Evolutionary conservation across 2,329 filamentous ascomycete genomes (phyloP).

Genomic region (Fusarium clavum): DNA sequence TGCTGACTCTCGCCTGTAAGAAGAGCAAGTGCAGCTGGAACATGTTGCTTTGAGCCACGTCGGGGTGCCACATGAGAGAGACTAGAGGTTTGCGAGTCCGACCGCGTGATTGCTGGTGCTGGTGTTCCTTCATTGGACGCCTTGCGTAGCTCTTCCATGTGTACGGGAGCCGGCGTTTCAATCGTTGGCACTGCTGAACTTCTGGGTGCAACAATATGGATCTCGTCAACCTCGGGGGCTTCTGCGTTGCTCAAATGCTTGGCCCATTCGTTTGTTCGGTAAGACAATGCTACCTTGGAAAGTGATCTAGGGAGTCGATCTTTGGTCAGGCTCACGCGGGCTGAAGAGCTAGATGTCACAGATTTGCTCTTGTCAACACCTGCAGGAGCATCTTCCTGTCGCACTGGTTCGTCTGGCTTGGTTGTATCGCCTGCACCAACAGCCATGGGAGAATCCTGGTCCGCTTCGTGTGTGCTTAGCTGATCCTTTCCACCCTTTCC

Average conservation of each 20-base stretch:
- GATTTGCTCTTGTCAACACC: slow-evolving; percentile 55
- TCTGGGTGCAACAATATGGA: slow-evolving; percentile 60
- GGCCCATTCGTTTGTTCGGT: slow-evolving; percentile 95
- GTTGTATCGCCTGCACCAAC: slow-evolving; percentile 8
- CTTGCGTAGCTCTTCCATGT: slow-evolving; percentile 73
- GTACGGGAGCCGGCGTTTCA: slow-evolving; percentile 71
- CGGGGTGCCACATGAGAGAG: slow-evolving; percentile 33
- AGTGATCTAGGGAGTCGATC: slow-evolving; percentile 75
- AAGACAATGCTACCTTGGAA: slow-evolving; percentile 82
- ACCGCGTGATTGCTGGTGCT: slow-evolving; percentile 43
- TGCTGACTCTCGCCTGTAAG: slow-evolving; percentile 41
- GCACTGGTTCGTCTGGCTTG: slow-evolving; percentile 11
- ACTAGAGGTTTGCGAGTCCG: slow-evolving; percentile 47
- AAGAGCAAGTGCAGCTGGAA: slow-evolving; percentile 42
- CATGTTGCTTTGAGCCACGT: slow-evolving; percentile 39
- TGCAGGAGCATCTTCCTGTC: slow-evolving; percentile 19
- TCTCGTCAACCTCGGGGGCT: slow-evolving; percentile 71
- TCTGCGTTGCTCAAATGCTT: slow-evolving; percentile 88
- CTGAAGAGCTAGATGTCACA: slow-evolving; percentile 56
- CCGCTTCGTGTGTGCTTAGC: slow-evolving; percentile 15
- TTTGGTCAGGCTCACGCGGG: slow-evolving; percentile 63
- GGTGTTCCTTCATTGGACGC: slow-evolving; percentile 66
- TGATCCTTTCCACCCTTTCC: slow-evolving; percentile 40
- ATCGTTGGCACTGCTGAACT: not conserved
- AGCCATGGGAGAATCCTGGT: slow-evolving; percentile 20